phyloP scores from a whole-genome alignment of 352 stramenopile genomes.

The Thalassiosira mediterranea region DNA sequence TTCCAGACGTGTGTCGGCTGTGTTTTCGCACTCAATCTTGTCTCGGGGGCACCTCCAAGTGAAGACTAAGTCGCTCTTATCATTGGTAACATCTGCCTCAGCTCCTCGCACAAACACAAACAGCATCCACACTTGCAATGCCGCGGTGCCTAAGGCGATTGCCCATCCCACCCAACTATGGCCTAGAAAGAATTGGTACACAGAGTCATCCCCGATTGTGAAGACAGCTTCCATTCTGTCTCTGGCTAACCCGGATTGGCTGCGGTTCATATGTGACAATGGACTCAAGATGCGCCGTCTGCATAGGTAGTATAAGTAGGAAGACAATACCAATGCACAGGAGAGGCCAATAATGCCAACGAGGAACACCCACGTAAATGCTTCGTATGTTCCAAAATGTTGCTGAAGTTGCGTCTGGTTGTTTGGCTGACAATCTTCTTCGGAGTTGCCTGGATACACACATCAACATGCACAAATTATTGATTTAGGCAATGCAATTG shows the following conservation, averaged over 20 bases:
- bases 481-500: background rate
- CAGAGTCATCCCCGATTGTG: slow-evolving; percentile 11
- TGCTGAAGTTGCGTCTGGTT: slow-evolving; percentile 4
- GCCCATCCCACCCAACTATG: slow-evolving; percentile 17
- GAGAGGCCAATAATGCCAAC: background rate
- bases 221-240: slow-evolving; percentile 23
- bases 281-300: background rate
- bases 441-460: slow-evolving; percentile 19
- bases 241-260: background rate
- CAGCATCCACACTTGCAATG: slow-evolving; percentile 13
- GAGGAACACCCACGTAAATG: slow-evolving; percentile 23
- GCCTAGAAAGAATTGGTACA: slow-evolving; percentile 39
- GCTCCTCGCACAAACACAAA: slow-evolving; percentile 15
- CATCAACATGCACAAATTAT: too few relatives aligned
- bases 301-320: slow-evolving; percentile 9
- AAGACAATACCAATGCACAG: slow-evolving; percentile 1
- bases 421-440: slow-evolving; percentile 25
- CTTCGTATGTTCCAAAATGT: slow-evolving; percentile 5
- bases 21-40: slow-evolving; percentile 7
- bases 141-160: background rate
- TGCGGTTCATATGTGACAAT: background rate
- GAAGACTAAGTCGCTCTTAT: slow-evolving; percentile 15
- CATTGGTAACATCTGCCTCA: slow-evolving; percentile 8
- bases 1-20: background rate
- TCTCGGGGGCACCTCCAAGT: slow-evolving; percentile 18